Base-by-base conservation (phyloP, 2,329 filamentous ascomycete species). In the Eutypella sp. region DNA sequence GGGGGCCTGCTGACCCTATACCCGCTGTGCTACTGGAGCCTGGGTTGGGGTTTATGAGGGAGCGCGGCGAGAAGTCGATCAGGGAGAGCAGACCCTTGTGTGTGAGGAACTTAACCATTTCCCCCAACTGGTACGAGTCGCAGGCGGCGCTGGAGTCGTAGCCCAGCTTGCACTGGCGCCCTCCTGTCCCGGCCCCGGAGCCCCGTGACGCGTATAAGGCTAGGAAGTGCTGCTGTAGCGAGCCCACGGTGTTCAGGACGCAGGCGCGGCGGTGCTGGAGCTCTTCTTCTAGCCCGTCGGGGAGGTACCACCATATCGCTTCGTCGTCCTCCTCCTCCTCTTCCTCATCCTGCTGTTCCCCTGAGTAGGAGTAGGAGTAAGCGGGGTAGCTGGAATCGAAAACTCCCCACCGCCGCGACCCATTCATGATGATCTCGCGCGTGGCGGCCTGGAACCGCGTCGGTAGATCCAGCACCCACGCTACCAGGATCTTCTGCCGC, bases 61-160 rank as follows among this genome's bases (percentile, higher is more conserved):
- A 76, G 2, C 61, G 56, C 1, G 76, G 69, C 29, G 74, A 72
- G 51, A 79, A 81, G 58, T 81, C 76, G 6, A 76, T 69, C 1
- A 88, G 65, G 31, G 74, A 77, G 4, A 89, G 58, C 0, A 87
- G 76, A 23, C 76, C 73, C 52, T 81, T 80, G 52, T 75, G 74
- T 13, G 72, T 67, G 29, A 90, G 76, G 64, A 90, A 90, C 53
- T 81, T 82, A 51, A 89, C 67, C 74, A 87, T 87, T 65, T 90
- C 85, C 19, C 86, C 87, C 1, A 91, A 76, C 64, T 91, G 87
- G 58, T 85, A 91, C 2, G 81, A 83, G 66, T 91, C 87, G 62
- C 87, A 90, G 36, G 85, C 80, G 2, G 76, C 66, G 50, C 81
- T 86, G 2, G 81, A 82, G 57, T 88, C 85, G 63, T 90, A 90